Conservation (phyloP, 2,329 filamentous ascomycete species). For the Fusarium mundagurra region DNA sequence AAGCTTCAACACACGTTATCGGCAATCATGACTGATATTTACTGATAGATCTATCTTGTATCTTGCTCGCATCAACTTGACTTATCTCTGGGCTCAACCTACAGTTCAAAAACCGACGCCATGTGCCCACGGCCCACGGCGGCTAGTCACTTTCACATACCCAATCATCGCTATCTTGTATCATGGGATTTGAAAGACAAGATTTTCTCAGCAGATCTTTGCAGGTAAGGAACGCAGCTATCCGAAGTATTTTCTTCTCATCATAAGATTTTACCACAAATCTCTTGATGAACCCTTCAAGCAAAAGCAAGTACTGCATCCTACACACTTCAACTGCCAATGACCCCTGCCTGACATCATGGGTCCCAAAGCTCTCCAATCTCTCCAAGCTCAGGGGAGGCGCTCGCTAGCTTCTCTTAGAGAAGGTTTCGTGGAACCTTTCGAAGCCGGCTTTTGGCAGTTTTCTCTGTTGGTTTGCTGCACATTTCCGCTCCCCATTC, state of each 20-base stretch:
- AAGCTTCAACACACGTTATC: slow-evolving; percentile 9
- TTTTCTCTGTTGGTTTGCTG: slow-evolving; percentile 13
- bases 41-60: not conserved
- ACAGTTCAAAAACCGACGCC: slow-evolving; percentile 15
- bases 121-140: slow-evolving; percentile 17
- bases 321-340: not conserved
- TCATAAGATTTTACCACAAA: not conserved
- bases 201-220: slow-evolving; percentile 14
- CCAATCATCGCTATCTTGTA: slow-evolving; percentile 10
- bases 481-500: slow-evolving; percentile 6
- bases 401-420: slow-evolving; percentile 24
- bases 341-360: slow-evolving; percentile 39
- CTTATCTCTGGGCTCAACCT: slow-evolving; percentile 23
- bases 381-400: slow-evolving; percentile 34
- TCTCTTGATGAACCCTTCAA: not conserved
- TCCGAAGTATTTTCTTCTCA: not conserved
- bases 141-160: slow-evolving; percentile 4
- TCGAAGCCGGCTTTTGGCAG: slow-evolving; percentile 3
- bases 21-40: not conserved
- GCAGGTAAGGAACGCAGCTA: not conserved
- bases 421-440: slow-evolving; percentile 44
- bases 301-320: slow-evolving; percentile 3
- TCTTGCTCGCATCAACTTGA: not conserved
- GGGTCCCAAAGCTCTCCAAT: slow-evolving; percentile 25
- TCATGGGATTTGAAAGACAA: not conserved